Base-by-base conservation (phyloP, 345 rosid genomes). In the Noccaea caerulescens region DNA sequence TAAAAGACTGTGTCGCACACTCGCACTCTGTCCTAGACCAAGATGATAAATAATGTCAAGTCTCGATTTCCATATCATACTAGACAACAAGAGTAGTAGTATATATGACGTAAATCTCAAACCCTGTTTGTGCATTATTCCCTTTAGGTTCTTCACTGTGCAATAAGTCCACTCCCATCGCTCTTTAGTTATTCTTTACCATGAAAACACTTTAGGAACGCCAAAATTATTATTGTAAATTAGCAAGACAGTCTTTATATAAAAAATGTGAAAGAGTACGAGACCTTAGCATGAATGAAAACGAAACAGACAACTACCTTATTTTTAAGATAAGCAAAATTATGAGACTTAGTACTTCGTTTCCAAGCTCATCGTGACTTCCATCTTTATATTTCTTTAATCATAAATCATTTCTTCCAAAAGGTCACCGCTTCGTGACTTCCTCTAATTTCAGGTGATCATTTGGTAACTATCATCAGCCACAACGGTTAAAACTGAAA, bases 381-480 rank as follows among this genome's bases (percentile, higher is more conserved):
- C 75, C 75, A 71, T 60, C 50, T 50, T 71, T 61, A 10, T 51
- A 8, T 0, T 60, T 60, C n/a, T 59, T 38, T 38, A 58, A 58
- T 58, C 66, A 69, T 69, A n/a, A 58, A 58, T 58, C 66, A 69
- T 69, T 23, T 69, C 66, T 47, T 58, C 38, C 13, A 45, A 25
- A 45, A 68, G 34, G 65, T 69, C 66, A 47, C 56, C 65, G 37
- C 47, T 69, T 69, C 73, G 66, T 69, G 73, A 46, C 58, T 58
- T 69, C 73, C 66, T 69, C 73, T 58, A 58, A 12, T 68, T 4
- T 57, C 25, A 10, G n/a, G 9, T 39, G 30, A 27, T 39, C 63
- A 7, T 30, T 9, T 0, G 1, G 43, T 38, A 58, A 37, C 9
- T 18, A 58, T 58, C 62, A 37, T 20, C 23, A 37, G 4, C 30